Base-by-base conservation (phyloP, 768 basidiomycete species). In the Sarcodon aspratus region DNA sequence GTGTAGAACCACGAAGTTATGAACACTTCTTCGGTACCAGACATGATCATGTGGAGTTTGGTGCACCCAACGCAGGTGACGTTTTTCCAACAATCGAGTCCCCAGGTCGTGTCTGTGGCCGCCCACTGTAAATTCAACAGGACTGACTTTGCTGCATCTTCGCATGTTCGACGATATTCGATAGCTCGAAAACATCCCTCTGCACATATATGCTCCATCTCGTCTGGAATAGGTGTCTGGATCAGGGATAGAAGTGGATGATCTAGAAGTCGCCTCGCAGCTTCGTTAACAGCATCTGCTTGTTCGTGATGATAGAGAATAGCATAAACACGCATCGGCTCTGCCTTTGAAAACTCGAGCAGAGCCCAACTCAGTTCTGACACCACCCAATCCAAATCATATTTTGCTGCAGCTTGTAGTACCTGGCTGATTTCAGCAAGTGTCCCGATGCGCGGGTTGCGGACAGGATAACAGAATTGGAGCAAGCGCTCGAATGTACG, bases 301-400 rank as follows among this genome's bases (percentile, higher is more conserved):
- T 27, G 21, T 5, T 5, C 21, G 21, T 27, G 21, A 27, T 27
- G 21, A 27, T 27, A 27, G 21, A 27, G 21, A 36, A 57, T 32
- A 18, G 49, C 46, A 44, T 52, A 59, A 11, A 51, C 48, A 17
- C 48, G 46, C 17, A 53, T 48, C 7, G 56, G 52, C 2, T 55
- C 37, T 15, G 15, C 36, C 17, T 35, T 4, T 15, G 48, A 38
- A 35, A 48, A 45, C 4, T 32, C 9, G 27, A 17, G 33, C 27
- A 55, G 46, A 27, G 21, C 21, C 21, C 5, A 5, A 27, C 21
- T 27, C 21, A 27, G 21, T 27, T 27, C 21, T 27, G 21, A 27
- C 5, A 27, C 21, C 21, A 27, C 43, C 21, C 32, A 44, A 21
- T 11, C 5, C 43, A 44, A 21, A n/a, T 51, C 21, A 42, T 51